Conservation (phyloP, 1,284 basidiomycete species). For the Microbotryum saponariae region DNA sequence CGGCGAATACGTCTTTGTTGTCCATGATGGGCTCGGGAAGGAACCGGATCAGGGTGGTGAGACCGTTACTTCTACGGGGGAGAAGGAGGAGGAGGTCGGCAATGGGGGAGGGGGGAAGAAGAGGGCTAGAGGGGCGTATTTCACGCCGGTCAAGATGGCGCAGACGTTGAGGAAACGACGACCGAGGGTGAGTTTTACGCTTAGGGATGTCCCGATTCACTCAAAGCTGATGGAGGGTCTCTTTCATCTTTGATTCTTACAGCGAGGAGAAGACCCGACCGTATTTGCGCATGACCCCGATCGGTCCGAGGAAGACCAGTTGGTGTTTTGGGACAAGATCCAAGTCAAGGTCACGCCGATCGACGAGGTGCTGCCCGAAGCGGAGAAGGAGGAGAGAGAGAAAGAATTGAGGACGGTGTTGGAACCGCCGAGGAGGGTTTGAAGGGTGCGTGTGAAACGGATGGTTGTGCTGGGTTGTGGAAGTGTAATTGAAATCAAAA, state of each 20-base stretch:
- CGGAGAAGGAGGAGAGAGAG: not conserved
- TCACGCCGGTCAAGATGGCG: conserved; percentile 7
- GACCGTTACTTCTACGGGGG: not conserved
- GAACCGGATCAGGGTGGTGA: conserved; percentile 1
- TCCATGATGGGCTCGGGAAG: conserved; percentile 16
- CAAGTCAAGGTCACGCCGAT: conserved; percentile 7
- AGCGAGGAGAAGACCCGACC: conserved; percentile 28
- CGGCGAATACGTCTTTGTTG: conserved; percentile 22
- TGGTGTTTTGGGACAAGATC: conserved; percentile 30
- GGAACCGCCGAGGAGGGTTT: too few species aligned
- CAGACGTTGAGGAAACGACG: conserved; percentile 25
- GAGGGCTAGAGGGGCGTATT: conserved; percentile 27
- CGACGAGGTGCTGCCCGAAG: not conserved
- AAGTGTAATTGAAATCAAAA: too few species aligned
- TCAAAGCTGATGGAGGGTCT: not conserved
- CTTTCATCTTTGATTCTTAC: not conserved
- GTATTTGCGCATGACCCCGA: conserved; percentile 6
- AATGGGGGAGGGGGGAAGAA: conserved; percentile 8
- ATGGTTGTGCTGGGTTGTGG: too few species aligned
- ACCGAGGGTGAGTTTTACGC: conserved; percentile 14
- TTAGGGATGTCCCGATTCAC: not conserved
- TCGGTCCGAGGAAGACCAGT: conserved; percentile 3
- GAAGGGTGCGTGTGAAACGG: too few species aligned
- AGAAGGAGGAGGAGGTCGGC: conserved; percentile 8
- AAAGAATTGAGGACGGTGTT: too few species aligned